Evolutionary conservation across 352 stramenopile genomes (phyloP).

Genomic region (Phytophthora melonis): DNA sequence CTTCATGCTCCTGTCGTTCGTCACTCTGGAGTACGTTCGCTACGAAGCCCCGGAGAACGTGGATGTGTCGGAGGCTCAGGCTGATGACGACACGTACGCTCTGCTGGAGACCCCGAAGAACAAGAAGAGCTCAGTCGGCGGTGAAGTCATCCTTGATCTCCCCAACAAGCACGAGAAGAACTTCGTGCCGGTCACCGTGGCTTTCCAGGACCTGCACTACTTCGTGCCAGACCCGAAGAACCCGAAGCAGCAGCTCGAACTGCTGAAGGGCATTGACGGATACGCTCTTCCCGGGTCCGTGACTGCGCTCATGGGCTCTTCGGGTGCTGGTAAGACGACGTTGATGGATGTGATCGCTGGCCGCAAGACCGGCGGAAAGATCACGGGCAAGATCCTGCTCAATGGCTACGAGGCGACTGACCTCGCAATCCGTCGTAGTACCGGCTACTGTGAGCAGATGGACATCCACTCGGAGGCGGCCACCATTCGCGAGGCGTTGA

Average conservation of each 20-base stretch:
- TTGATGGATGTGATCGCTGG: constrained; percentile 37
- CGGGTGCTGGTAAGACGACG: constrained; percentile 30
- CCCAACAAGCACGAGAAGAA: constrained; percentile 17
- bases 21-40: constrained; percentile 28
- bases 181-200: constrained; percentile 29
- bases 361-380: constrained; percentile 29
- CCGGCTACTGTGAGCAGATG: constrained; percentile 18
- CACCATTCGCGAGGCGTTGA: constrained; percentile 26
- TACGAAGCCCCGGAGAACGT: constrained; percentile 36
- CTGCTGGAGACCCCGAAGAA: constrained; percentile 28
- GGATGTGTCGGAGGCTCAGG: constrained; percentile 17
- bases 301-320: constrained; percentile 30
- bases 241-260: constrained; percentile 19
- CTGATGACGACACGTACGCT: constrained; percentile 17
- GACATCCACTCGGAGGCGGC: constrained; percentile 7
- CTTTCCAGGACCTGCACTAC: constrained; percentile 41
- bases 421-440: constrained; percentile 23
- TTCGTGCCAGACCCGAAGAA: constrained; percentile 24
- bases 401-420: constrained; percentile 25
- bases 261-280: constrained; percentile 36
- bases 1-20: constrained; percentile 34
- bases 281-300: constrained; percentile 19
- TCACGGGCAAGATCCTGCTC: constrained; percentile 26
- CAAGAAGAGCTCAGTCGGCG: constrained; percentile 39
- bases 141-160: constrained; percentile 16